Base-by-base conservation (phyloP, 2,329 filamentous ascomycete species). In the Pyricularia sp. region DNA sequence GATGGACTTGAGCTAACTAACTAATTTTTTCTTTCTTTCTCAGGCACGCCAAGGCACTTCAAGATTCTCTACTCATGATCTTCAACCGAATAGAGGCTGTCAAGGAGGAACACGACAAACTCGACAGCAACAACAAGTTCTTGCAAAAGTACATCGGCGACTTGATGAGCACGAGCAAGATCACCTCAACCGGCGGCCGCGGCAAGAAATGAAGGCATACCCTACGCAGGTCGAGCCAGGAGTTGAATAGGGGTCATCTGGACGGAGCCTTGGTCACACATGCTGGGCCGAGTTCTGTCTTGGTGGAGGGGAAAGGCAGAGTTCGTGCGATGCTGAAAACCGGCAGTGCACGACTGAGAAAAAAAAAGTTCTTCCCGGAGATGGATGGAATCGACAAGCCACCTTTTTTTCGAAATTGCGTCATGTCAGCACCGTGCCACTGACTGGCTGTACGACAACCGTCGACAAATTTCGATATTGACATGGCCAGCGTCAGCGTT, bases 121-220 rank as follows among this genome's bases (percentile, higher is more conserved):
- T 99, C 68, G 94, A 98, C 79, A 95, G 87, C 78, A 94, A 97
- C 79, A 99, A 99, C 84, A 94, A 93, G 76, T 97, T 98, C 76
- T 81, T 99, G 65, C 94, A 98, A 79, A 97, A 97, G 79, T 98
- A 98, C 78, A 98, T 98, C 75, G 94, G 94, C 72, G 94, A 97
- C 76, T 85, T 98, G 69, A 98, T 97, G 87, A 92, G 92, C 73
- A 91, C 89, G n/a, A 89, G 87, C 77, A 91, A 91, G 76, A 90
- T 91, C 73, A 91, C 88, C 0, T 84, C 88, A 1, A 82, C 85
- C 1, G 65, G 69, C 33, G 80, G 79, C 71, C 81, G 84, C 36
- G 79, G 78, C 68, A 85, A 86, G 75, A 88, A 88, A 77, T 88
- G 76, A 83, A 36, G 20, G 23, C 65, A 11, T 26, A 7, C 26